phyloP scores from a whole-genome alignment of 768 basidiomycete genomes.

The Scleroderma citrinum region DNA sequence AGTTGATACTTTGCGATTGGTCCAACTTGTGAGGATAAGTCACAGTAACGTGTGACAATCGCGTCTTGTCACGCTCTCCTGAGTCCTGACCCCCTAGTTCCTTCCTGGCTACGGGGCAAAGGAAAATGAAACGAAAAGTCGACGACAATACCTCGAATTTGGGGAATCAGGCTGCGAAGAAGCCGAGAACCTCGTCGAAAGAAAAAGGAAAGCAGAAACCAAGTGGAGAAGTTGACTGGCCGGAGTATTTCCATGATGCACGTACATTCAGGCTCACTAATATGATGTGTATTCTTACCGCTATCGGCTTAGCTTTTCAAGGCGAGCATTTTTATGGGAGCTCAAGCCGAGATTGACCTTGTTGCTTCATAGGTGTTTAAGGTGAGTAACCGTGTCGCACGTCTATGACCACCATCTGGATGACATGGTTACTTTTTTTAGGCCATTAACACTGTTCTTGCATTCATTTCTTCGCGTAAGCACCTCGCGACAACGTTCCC shows the following conservation, averaged over 20 bases:
- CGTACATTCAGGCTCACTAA: slow-evolving; percentile 6
- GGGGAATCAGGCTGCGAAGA: slow-evolving; percentile 7
- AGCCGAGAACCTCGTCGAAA: slow-evolving; percentile 6
- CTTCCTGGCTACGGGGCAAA: slow-evolving; percentile 5
- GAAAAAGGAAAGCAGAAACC: slow-evolving; percentile 16
- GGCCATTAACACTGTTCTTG: slow-evolving; percentile 87
- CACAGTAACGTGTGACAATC: background rate
- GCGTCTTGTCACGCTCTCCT: slow-evolving; percentile 15
- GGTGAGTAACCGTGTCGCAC: slow-evolving; percentile 18
- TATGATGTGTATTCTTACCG: background rate
- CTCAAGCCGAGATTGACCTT: background rate
- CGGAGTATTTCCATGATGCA: slow-evolving; percentile 56
- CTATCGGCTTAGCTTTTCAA: slow-evolving; percentile 46
- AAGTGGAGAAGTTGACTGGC: slow-evolving; percentile 37
- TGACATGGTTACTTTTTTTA: slow-evolving; percentile 23
- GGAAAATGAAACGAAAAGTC: background rate
- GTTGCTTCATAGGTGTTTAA: slow-evolving; percentile 37
- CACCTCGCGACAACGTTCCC: slow-evolving; percentile 77
- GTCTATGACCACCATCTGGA: background rate
- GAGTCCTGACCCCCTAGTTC: background rate
- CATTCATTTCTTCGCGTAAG: slow-evolving; percentile 78
- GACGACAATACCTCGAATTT: background rate
- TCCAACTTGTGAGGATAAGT: background rate
- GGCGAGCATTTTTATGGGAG: slow-evolving; percentile 18
- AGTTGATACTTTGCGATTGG: no score